Evolutionary conservation across 2,329 filamentous ascomycete genomes (phyloP).

Genomic region (Trichophyton simii): DNA sequence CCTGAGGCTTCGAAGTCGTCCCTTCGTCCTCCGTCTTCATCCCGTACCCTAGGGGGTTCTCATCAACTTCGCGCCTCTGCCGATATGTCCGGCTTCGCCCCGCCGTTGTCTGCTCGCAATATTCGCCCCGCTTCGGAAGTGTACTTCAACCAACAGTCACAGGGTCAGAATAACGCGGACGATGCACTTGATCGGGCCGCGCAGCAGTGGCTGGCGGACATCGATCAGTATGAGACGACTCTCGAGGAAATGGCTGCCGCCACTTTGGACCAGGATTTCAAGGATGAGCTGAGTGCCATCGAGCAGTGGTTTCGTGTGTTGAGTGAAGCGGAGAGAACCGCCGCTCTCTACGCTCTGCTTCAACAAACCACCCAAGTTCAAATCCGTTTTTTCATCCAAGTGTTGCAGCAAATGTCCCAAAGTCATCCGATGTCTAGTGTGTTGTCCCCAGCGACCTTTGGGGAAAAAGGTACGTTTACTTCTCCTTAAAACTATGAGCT

Average conservation of each 20-base stretch:
- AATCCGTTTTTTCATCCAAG: constrained; percentile 97
- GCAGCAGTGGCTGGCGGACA: constrained; percentile 97
- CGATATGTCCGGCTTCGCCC: constrained; percentile 80
- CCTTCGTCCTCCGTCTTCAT: constrained; percentile 72
- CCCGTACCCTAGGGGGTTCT: constrained; percentile 62
- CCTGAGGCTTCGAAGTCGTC: constrained; percentile 76
- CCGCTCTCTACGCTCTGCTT: constrained; percentile 83
- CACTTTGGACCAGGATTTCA: constrained; percentile 98
- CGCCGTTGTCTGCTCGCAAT: constrained; percentile 56
- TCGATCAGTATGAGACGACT: constrained; percentile 98
- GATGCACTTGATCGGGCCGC: constrained; percentile 87
- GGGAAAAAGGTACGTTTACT: constrained; percentile 63
- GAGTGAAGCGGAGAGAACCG: constrained; percentile 91
- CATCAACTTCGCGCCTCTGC: constrained; percentile 89
- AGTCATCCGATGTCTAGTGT: constrained; percentile 95
- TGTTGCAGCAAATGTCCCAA: constrained; percentile 97
- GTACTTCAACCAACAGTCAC: constrained; percentile 64
- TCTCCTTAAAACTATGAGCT: neutral
- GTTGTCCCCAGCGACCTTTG: constrained; percentile 82
- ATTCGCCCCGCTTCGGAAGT: constrained; percentile 94
- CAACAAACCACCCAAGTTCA: constrained; percentile 99
- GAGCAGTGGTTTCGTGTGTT: constrained; percentile 99
- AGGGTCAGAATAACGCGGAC: constrained; percentile 56
- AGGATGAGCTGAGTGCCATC: constrained; percentile 95
- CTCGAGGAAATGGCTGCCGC: constrained; percentile 97